A percentile compares a stretch with the other conserved stretches of the same genome.
These are phyloP conservation scores for Colletotrichum cordylinicola DNA, from an alignment of 2,329 filamentous ascomycete genomes.

Conservation along the genomic window DNA sequence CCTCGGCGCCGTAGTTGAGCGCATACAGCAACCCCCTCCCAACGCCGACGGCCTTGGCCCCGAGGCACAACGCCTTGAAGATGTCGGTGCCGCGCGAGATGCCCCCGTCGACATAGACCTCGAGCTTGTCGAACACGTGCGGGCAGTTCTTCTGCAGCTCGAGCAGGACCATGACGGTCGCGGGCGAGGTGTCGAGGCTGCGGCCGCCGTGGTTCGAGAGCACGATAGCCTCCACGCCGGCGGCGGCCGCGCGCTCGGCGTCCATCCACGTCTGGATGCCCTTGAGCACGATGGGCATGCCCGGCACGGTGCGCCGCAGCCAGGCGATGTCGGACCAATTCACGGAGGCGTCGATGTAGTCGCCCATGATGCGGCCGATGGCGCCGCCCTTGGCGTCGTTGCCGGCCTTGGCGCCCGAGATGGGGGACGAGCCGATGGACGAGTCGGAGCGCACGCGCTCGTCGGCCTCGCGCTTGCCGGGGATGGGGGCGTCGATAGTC, in stretches of 20 bases:
- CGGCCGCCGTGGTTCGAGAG: conserved; percentile 75
- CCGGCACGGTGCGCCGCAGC: conserved; percentile 62
- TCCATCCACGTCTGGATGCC: conserved; percentile 73
- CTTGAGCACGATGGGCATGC: conserved; percentile 68
- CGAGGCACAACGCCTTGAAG: conserved; percentile 70
- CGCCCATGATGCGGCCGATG: conserved; percentile 59
- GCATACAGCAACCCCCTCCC: conserved; percentile 67
- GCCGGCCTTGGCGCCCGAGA: conserved; percentile 53
- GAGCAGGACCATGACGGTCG: conserved; percentile 64
- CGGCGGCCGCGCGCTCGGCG: conserved; percentile 63
- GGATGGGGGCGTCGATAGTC: conserved; percentile 63
- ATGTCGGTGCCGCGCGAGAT: conserved; percentile 71
- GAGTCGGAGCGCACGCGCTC: conserved; percentile 53
- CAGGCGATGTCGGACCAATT: conserved; percentile 71
- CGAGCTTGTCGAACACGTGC: conserved; percentile 62
- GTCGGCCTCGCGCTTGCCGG: conserved; percentile 59
- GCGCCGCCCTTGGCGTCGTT: conserved; percentile 62
- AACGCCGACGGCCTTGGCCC: conserved; percentile 67
- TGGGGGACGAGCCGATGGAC: conserved; percentile 47
- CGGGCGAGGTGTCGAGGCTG: conserved; percentile 53
- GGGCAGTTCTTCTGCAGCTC: conserved; percentile 69
- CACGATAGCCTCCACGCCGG: conserved; percentile 71
- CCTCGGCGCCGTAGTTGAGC: conserved; percentile 65
- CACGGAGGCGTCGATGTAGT: conserved; percentile 62
- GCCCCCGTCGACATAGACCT: conserved; percentile 70